Conservation (phyloP, 768 basidiomycete genomes). For the Amanita fuliginea region DNA sequence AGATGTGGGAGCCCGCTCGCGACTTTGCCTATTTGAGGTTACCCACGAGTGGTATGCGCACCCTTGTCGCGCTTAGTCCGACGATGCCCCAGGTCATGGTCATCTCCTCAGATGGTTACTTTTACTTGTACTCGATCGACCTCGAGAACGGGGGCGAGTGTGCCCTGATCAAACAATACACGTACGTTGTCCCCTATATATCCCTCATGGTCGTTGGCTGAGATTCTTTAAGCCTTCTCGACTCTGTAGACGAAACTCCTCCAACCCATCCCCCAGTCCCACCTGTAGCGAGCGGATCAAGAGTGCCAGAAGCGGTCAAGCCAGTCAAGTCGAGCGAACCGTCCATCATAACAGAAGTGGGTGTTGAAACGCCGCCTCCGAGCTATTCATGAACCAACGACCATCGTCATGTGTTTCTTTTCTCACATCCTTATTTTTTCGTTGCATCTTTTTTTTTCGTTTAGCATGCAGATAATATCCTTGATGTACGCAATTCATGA, state of each 20-base stretch:
- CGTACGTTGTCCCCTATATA: conserved; percentile 22
- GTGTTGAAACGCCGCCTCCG: too few species aligned
- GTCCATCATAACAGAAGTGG: too few species aligned
- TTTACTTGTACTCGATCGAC: conserved; percentile 94
- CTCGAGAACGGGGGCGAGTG: conserved; percentile 95
- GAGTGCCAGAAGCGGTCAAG: too few species aligned
- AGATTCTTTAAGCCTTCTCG: background rate
- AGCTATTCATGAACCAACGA: too few species aligned
- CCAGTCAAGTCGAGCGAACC: too few species aligned
- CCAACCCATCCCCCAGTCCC: too few species aligned
- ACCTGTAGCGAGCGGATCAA: too few species aligned
- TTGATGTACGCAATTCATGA: too few species aligned
- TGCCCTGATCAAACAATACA: conserved; percentile 89
- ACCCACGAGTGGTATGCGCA: conserved; percentile 67
- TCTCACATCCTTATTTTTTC: too few species aligned
- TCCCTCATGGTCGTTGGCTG: background rate
- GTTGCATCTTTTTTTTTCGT: too few species aligned
- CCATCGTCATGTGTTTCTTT: too few species aligned
- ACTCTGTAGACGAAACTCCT: background rate
- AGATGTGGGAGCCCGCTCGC: conserved; percentile 93
- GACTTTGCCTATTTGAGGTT: conserved; percentile 90
- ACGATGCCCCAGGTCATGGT: conserved; percentile 98
- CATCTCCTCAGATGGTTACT: conserved; percentile 88
- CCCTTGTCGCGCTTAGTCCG: conserved; percentile 63
- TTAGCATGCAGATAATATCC: too few species aligned